Evolutionary conservation across 306 rosid genomes (phyloP), one percentile per base, ranked within the genome.

Genomic region (Fagus sylvatica): DNA sequence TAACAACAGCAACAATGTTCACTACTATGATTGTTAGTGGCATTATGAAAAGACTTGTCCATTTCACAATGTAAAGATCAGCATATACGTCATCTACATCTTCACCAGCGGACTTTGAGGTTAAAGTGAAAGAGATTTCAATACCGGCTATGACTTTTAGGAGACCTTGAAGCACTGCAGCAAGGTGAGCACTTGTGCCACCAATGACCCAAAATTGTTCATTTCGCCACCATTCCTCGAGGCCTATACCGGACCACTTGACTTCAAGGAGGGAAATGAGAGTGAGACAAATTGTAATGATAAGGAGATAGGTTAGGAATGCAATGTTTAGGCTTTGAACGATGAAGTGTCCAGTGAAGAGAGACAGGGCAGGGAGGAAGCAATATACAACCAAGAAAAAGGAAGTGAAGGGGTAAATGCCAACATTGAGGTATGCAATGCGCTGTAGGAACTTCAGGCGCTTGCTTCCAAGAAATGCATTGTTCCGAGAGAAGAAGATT

Each of bases 201-300:
- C 96, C 98, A 28, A 93, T 93, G 68, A 85, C 87, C 98, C 96
- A 90, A 78, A 93, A 93, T 60, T 93, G 98, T 73, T 93, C 96
- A 13, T 91, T 93, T 4, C 96, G 69, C 98, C 98, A 93, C 86
- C 91, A 91, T 73, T 93, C 96, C 77, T 93, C 98, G 0, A 93
- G 91, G 2, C 86, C 91, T 15, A 87, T 88, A 10, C 98, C 96
- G 0, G 98, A 93, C 96, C 96, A 93, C 62, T 80, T 89, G 5
- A 93, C 98, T 79, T 93, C 98, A 4, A 91, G 94, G 28, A 93
- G 84, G 7, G 98, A 90, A 30, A 93, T 71, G 8, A 93, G 90
- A 19, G 81, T 74, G 54, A 93, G 93, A 68, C 91, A 88, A 12
- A 89, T 0, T 0, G 91, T 83, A 59, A 91, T 86, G 73, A 61